phyloP scores from a whole-genome alignment of 495 filamentous ascomycete species.

The Aspergillus incahuasiensis region DNA sequence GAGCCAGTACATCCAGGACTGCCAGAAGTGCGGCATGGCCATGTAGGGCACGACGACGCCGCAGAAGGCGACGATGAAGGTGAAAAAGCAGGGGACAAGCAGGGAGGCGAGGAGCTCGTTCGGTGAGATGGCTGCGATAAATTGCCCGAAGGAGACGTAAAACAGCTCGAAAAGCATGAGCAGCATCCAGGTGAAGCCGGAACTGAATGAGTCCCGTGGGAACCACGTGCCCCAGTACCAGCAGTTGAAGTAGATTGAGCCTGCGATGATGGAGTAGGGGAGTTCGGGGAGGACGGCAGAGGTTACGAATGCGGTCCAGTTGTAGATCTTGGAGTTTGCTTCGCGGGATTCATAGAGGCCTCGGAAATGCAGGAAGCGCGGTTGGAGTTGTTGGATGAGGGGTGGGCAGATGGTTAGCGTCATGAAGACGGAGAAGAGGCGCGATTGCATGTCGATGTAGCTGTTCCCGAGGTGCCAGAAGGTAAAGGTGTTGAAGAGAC shows the following conservation, averaged over 20 bases:
- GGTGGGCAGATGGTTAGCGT: slow-evolving; percentile 59
- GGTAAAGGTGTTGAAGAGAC: slow-evolving; percentile 62
- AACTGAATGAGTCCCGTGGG: slow-evolving; percentile 47
- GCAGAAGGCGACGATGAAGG: slow-evolving; percentile 59
- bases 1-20: slow-evolving; percentile 65
- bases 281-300: slow-evolving; percentile 48
- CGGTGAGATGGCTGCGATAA: slow-evolving; percentile 68
- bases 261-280: slow-evolving; percentile 48
- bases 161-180: slow-evolving; percentile 67
- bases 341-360: slow-evolving; percentile 46
- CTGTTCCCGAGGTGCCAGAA: slow-evolving; percentile 58
- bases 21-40: slow-evolving; percentile 55
- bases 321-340: slow-evolving; percentile 49
- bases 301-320: slow-evolving; percentile 46
- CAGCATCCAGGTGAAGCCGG: slow-evolving; percentile 54
- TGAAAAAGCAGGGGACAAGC: slow-evolving; percentile 62
- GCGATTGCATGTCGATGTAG: slow-evolving; percentile 58
- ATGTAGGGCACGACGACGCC: slow-evolving; percentile 57
- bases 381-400: slow-evolving; percentile 58
- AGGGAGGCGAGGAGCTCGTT: slow-evolving; percentile 69
- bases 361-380: slow-evolving; percentile 43
- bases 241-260: slow-evolving; percentile 52
- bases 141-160: slow-evolving; percentile 70
- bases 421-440: slow-evolving; percentile 71
- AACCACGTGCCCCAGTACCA: slow-evolving; percentile 57